Evolutionary conservation across 2,329 filamentous ascomycete species (phyloP).

Genomic region (Cladophialophora yegresii): DNA sequence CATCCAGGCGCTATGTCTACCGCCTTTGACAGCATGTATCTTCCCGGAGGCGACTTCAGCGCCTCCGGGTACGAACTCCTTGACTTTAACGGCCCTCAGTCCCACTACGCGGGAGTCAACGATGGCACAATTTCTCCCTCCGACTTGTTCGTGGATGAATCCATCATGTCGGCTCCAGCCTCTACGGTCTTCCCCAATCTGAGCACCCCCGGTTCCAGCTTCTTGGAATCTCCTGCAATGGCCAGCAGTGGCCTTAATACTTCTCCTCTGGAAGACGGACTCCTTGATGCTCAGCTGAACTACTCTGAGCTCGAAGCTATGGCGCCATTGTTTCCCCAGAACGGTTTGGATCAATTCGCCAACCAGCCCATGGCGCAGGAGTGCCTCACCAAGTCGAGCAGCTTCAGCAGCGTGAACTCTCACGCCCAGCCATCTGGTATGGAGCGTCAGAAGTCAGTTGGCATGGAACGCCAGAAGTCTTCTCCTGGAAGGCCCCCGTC

Average conservation of each 20-base stretch:
- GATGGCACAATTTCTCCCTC: conserved; percentile 73
- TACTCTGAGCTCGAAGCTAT: conserved; percentile 31
- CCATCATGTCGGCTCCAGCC: conserved; percentile 65
- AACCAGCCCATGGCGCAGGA: conserved; percentile 38
- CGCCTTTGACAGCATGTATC: conserved; percentile 35
- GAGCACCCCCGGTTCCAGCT: conserved; percentile 62
- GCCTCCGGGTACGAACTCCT: conserved; percentile 33
- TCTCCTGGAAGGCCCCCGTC: conserved; percentile 45
- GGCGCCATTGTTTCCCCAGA: conserved; percentile 35
- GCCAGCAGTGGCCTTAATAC: conserved; percentile 35
- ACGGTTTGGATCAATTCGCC: conserved; percentile 34
- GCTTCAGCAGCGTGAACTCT: conserved; percentile 23
- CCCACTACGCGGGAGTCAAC: conserved; percentile 22
- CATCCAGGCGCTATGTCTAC: conserved; percentile 29
- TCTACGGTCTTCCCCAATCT: conserved; percentile 75
- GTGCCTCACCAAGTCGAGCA: conserved; percentile 13
- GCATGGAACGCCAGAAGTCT: conserved; percentile 38
- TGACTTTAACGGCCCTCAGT: conserved; percentile 27
- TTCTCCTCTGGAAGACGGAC: conserved; percentile 35
- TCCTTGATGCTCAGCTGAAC: conserved; percentile 36
- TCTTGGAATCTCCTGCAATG: conserved; percentile 65
- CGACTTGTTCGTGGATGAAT: conserved; percentile 68
- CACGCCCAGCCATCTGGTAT: conserved; percentile 10
- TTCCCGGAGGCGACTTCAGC: conserved; percentile 32
- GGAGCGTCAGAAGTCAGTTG: conserved; percentile 12